A percentile compares a stretch with the other conserved stretches of the same genome.
Evolutionary conservation across 768 basidiomycete genomes (phyloP).

Genomic region (Xanthoconium stramineum): DNA sequence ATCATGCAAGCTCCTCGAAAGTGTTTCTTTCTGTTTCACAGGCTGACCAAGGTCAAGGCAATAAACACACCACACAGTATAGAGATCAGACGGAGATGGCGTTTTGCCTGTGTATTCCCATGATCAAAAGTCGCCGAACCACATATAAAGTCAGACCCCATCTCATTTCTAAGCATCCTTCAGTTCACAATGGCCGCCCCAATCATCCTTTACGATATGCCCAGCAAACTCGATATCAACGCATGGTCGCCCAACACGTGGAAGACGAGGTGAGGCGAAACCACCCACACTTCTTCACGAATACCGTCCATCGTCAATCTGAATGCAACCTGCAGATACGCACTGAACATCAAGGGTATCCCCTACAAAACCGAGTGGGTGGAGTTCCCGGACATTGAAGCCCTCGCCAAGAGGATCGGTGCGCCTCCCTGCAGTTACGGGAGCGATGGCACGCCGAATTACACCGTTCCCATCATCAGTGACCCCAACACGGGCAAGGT

Average conservation of each 20-base stretch:
- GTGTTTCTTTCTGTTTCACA: background rate
- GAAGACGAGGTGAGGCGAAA: slow-evolving; percentile 44
- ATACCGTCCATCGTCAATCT: background rate
- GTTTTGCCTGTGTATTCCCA: too few species aligned
- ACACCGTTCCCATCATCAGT: slow-evolving; percentile 42
- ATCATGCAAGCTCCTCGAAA: background rate
- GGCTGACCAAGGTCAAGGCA: too few species aligned
- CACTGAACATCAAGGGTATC: slow-evolving; percentile 41
- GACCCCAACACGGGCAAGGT: slow-evolving; percentile 36
- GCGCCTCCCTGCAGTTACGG: slow-evolving; percentile 30
- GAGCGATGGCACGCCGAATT: slow-evolving; percentile 30
- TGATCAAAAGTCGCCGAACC: background rate
- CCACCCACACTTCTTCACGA: background rate
- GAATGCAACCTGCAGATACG: slow-evolving; percentile 24
- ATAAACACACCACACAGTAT: too few species aligned
- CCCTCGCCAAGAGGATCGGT: slow-evolving; percentile 30
- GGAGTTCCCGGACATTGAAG: slow-evolving; percentile 41
- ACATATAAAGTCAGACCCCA: slow-evolving; percentile 6
- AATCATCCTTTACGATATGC: slow-evolving; percentile 46
- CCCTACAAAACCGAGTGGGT: slow-evolving; percentile 43
- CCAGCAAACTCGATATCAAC: slow-evolving; percentile 26
- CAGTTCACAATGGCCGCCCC: slow-evolving; percentile 21
- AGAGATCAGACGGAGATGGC: too few species aligned
- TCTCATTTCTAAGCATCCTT: background rate
- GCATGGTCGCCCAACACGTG: slow-evolving; percentile 47